phyloP scores from a whole-genome alignment of 345 rosid species.

The Adansonia digitata region DNA sequence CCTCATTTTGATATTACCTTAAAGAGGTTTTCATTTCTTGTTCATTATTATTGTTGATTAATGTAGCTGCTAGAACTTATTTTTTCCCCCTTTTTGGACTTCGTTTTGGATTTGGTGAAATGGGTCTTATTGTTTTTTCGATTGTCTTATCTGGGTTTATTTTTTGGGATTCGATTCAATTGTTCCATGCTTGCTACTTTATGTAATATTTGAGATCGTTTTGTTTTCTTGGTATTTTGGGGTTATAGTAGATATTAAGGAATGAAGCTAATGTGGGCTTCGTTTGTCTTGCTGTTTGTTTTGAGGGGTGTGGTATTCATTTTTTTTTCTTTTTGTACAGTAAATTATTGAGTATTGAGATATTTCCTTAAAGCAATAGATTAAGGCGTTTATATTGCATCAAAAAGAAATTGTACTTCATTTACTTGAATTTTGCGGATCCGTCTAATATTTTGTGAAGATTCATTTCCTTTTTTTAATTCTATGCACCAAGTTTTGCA shows the following conservation, averaged over 20 bases:
- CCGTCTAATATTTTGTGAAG: neutral
- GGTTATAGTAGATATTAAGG: neutral
- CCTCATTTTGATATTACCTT: neutral
- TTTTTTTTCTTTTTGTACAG: neutral
- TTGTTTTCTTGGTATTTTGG: neutral
- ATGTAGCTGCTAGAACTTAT: slow-evolving; percentile 10
- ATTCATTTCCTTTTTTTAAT: neutral
- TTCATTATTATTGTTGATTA: neutral
- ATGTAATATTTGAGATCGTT: neutral
- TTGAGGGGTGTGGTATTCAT: neutral
- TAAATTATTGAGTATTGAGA: neutral
- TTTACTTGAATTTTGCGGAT: too few relatives aligned
- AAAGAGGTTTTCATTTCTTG: neutral
- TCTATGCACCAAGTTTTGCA: neutral
- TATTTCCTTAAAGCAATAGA: neutral
- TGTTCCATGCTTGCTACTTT: neutral
- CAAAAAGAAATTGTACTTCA: neutral
- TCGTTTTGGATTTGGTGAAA: slow-evolving; percentile 1
- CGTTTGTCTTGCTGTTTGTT: neutral
- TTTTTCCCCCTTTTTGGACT: neutral
- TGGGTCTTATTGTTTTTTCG: neutral
- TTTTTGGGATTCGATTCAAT: neutral
- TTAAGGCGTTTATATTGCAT: neutral
- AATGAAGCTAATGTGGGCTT: neutral
- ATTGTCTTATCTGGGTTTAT: neutral